Evolutionary conservation across 495 filamentous ascomycete genomes (phyloP), one percentile per base, ranked within the genome.

Genomic region (Schizothecium vesticola): DNA sequence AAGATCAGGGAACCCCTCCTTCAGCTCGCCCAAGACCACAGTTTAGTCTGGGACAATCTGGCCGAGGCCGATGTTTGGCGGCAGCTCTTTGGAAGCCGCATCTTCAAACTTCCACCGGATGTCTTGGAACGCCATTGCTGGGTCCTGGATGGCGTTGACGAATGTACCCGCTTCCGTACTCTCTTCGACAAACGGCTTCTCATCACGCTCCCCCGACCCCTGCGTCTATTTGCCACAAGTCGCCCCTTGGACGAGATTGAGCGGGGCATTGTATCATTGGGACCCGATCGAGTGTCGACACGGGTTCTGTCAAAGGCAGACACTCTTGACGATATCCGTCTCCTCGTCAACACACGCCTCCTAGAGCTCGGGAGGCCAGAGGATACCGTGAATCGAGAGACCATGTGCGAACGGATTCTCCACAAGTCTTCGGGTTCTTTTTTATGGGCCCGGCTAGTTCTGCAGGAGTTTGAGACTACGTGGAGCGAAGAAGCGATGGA

Each of bases 401-500:
- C 36, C 3, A 73, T 80, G 69, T 74, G 70, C 51, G 72, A 74
- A 1, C 74, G 72, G 28, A 76, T 80, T n/a, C 36, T 80, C 1
- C 21, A n/a, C 0, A 78, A 76, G 13, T 75, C 79, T 0, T 66
- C 64, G 0, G 79, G 79, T 3, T 78, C 71, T 0, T 80, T 79
- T 23, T 67, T 80, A 21, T 80, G 79, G 79, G 56, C 63, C 0
- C 69, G 72, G 4, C 73, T 80, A 6, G 75, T 79, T 3, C 59
- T 78, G 1, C 56, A 76, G 58, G 75, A 77, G 36, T 68, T 80
- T 4, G 70, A 71, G 36, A 61, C 64, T 22, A 66, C 64, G 0
- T 78, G 70, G 65, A 79, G 70, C 0, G 69, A 70, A 8, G 75
- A 77, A 26, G 73, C 61, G 0, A 77, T 79, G 68, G 68, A 76